Evolutionary conservation across 805 yeast genomes (phyloP), one percentile per base, ranked within the genome.

Genomic region (Myxozyma neotropica): DNA sequence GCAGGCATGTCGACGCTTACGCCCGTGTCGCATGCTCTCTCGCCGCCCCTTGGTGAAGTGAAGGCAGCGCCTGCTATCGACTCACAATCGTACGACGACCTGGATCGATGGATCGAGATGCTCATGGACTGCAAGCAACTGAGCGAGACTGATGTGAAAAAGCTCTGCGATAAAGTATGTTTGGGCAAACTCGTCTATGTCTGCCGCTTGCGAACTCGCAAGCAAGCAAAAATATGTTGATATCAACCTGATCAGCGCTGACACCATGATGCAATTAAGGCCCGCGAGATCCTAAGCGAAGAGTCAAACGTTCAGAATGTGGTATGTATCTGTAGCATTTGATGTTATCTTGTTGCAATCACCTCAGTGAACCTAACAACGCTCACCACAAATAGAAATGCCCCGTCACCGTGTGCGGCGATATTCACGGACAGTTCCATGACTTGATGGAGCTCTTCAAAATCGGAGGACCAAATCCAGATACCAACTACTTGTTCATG

Each of bases 301-400:
- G 98, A 94, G 73, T 84, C 94, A 23, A 93, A 94, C 72, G 96
- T 93, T 52, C 97, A 93, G 76, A 96, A 96, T 0, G 97, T 93
- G 48, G 84, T 62, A 60, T 24, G 66, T 52, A 26, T 39, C 13
- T 19, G 12, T 36, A 12, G 12, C 13, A 2, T 23, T 7, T 8
- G 7, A 19, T 10, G 19, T 33, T 21, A 8, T n/a, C n/a, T n/a
- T n/a, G n/a, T n/a, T n/a, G n/a, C n/a, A n/a, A n/a, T n/a, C n/a
- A n/a, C n/a, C n/a, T n/a, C n/a, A n/a, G 2, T 42, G 12, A 13
- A 19, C n/a, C 51, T 51, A 29, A 52, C 47, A 21, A 17, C 10
- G 33, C 33, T 29, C 33, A 10, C 33, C 33, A 8, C 13, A 10
- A 24, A 1, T n/a, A 62, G 66, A 59, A 83, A 64, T 93, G 91